Conservation (phyloP, 176 grass and related monocot species). For the Guadua angustifolia region DNA sequence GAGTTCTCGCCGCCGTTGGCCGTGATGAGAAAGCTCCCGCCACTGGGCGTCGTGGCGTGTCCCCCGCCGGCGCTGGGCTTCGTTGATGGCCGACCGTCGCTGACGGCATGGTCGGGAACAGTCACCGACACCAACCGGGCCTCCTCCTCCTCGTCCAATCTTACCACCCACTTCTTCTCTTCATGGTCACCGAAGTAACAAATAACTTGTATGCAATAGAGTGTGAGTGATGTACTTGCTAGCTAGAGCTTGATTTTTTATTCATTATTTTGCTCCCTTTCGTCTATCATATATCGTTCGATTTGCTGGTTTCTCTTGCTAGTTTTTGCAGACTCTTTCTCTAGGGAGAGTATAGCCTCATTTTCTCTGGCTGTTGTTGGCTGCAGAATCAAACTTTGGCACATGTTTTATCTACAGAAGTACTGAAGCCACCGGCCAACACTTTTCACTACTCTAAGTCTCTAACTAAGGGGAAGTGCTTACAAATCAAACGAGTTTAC, state of each 20-base stretch:
- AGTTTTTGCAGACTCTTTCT: background rate
- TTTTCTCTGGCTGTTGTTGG: background rate
- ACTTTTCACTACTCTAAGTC: background rate
- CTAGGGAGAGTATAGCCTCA: background rate
- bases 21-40: conserved; percentile 50
- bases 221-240: background rate
- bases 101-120: conserved; percentile 3
- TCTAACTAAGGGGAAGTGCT: background rate
- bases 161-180: conserved; percentile 49
- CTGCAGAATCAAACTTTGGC: background rate
- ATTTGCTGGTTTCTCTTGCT: background rate
- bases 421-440: background rate
- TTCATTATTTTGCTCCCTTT: conserved; percentile 32
- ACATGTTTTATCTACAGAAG: background rate
- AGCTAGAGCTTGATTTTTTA: conserved; percentile 35
- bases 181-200: conserved; percentile 36
- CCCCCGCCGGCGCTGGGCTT: conserved; percentile 18
- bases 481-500: background rate
- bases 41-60: conserved; percentile 42
- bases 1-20: conserved; percentile 43
- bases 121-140: conserved; percentile 54
- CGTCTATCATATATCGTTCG: background rate
- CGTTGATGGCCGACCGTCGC: conserved; percentile 12
- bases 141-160: conserved; percentile 46
- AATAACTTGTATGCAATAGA: background rate